Conservation (phyloP, 768 basidiomycete genomes). For the Auricularia auricula-judae region DNA sequence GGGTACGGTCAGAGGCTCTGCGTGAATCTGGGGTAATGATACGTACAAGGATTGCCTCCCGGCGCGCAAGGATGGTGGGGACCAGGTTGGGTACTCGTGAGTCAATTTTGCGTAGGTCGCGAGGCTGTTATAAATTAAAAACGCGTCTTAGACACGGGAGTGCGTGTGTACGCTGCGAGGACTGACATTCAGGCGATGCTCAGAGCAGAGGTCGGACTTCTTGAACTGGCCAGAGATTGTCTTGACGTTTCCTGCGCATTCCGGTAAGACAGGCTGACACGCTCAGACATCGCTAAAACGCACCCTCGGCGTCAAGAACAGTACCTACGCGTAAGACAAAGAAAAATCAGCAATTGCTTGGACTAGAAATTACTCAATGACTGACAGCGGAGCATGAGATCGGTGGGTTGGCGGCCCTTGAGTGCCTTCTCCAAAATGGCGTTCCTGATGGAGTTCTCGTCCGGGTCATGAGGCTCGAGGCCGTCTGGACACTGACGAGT, state of each 20-base stretch:
- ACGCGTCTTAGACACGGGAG: not conserved
- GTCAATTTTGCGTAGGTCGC: conserved; percentile 95
- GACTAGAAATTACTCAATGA: conserved; percentile 12
- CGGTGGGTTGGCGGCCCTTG: conserved; percentile 79
- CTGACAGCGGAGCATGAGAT: conserved; percentile 86
- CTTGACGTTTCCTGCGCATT: conserved; percentile 60
- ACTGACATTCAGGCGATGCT: conserved; percentile 84
- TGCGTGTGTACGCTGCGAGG: not conserved
- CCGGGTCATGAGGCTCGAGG: conserved; percentile 8
- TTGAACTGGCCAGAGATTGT: conserved; percentile 85
- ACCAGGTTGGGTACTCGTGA: conserved; percentile 89
- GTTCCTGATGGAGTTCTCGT: conserved; percentile 61
- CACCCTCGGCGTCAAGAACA: conserved; percentile 75
- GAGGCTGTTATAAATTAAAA: conserved; percentile 42
- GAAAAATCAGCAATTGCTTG: conserved; percentile 12
- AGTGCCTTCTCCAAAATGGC: conserved; percentile 76
- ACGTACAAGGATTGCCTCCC: conserved; percentile 76
- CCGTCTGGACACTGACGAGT: not conserved
- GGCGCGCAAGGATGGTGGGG: conserved; percentile 83
- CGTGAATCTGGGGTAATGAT: not conserved
- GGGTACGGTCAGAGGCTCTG: conserved; percentile 8
- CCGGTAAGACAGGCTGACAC: not conserved
- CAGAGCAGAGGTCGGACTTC: conserved; percentile 76
- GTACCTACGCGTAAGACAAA: conserved; percentile 46
- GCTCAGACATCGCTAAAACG: conserved; percentile 11